Evolutionary conservation across 108 stramenopile genomes (phyloP), one percentile per base, ranked within the genome.

Genomic region (Nannochloropsis gaditana): DNA sequence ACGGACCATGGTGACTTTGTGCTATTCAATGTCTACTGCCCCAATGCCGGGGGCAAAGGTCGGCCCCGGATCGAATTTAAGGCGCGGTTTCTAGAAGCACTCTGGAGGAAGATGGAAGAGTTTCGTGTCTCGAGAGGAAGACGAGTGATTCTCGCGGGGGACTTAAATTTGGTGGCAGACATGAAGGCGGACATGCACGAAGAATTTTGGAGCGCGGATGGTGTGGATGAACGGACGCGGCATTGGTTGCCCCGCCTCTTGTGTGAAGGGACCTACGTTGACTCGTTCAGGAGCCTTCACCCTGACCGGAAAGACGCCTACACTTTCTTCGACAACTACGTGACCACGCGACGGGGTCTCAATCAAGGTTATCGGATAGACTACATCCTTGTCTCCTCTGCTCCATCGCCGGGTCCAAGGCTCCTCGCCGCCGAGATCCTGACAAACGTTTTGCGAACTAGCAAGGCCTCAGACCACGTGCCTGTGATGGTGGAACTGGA

Each of bases 21-120:
- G 2, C 85, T 89, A n/a, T 89, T 89, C 83, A 89, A 89, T 79
- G 85, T 89, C 31, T 89, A 89, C 82, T 73, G 59, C n/a, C 59
- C 59, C 59, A 73, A 73, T 73, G 59, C 59, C 1, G 59, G 59
- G 6, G 59, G 59, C 19, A n/a, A 73, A 2, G 59, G 59, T n/a
- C 4, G 59, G 59, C 59, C 59, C 19, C 15, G 59, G n/a, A n/a
- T 73, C 4, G 59, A 73, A n/a, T 73, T 73, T 73, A 73, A 73
- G 59, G n/a, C 19, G 6, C 59, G 59, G 4, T 73, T 73, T 73
- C n/a, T 73, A n/a, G 59, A 73, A n/a, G 59, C 59, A 15, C 59
- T 73, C 15, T 73, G 59, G 59, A 73, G 8, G 59, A 73, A 73
- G 59, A 73, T 73, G 59, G 59, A 73, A n/a, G 59, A 73, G 59